Base-by-base conservation (phyloP, 345 rosid genomes). In the Aurinia saxatilis region DNA sequence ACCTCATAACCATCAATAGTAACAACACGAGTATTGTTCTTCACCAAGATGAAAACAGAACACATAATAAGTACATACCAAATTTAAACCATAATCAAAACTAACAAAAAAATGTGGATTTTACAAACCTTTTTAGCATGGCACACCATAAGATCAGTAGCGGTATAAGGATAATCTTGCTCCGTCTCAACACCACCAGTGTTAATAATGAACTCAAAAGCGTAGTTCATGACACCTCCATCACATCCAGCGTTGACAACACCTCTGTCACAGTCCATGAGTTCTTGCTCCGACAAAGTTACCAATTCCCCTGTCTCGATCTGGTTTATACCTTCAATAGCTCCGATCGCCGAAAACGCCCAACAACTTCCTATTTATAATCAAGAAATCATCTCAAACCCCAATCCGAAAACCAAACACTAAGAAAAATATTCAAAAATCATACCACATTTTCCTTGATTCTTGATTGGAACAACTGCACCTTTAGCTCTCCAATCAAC, bases 141-240 rank as follows among this genome's bases (percentile, higher is more conserved):
- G 60, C 96, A 88, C 5, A 17, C 16, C 57, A 69, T 62, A 37
- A 16, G 63, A 47, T 85, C 87, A 35, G 57, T 45, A 12, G 53
- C 87, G 14, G 6, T 33, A 67, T 85, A 88, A 18, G 90, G 92
- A 31, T 88, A 88, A 66, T 83, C 90, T 33, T 80, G 76, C 66
- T 81, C 90, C 0, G 87, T 36, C 33, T 88, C 86, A 44, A 88
- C 71, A 27, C 96, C 96, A 25, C 92, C 90, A 12, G 85, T 88
- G 4, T 75, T 49, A 13, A 65, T 67, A 33, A 88, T 85, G 45
- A 81, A 85, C n/a, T 85, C 64, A 55, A 81, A 88, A 10, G 82
- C 92, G 60, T 83, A 73, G 61, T 85, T 87, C 96, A 88, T 88
- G 5, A 85, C 82, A 57, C 96, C 96, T 30, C 96, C 96, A 57